A percentile compares a stretch with the other conserved stretches of the same genome.
phyloP scores from a whole-genome alignment of 192 early-diverging fungal genomes.

The Podila clonocystis region DNA sequence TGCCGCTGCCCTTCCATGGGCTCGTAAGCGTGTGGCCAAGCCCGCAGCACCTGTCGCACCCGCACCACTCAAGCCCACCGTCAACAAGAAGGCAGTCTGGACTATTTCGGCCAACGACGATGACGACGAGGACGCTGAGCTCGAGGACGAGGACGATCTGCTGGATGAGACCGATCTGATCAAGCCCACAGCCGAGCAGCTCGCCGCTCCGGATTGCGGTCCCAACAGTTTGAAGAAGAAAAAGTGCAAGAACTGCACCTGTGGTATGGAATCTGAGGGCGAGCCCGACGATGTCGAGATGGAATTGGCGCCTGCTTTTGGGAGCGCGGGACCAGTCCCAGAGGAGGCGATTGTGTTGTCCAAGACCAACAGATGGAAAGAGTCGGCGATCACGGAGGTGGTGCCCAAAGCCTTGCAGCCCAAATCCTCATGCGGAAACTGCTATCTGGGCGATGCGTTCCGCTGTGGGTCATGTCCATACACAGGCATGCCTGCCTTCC shows the following conservation, averaged over 20 bases:
- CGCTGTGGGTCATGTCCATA: conserved; percentile 96
- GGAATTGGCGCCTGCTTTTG: conserved; percentile 43
- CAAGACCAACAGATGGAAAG: conserved; percentile 45
- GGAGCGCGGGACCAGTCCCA: conserved; percentile 56
- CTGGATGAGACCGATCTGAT: conserved; percentile 86
- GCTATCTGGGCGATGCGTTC: conserved; percentile 97
- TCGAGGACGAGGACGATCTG: conserved; percentile 88
- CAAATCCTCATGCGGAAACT: conserved; percentile 69
- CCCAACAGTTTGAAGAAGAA: conserved; percentile 79
- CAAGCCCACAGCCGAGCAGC: conserved; percentile 68
- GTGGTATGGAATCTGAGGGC: conserved; percentile 77
- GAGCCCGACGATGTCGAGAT: conserved; percentile 64
- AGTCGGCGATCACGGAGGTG: conserved; percentile 47
- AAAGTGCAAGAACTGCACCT: conserved; percentile 98
- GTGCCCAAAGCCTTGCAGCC: conserved; percentile 69
- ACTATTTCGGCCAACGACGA: conserved; percentile 79
- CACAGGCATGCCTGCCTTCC: conserved; percentile 96
- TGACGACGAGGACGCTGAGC: conserved; percentile 74
- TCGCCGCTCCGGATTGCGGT: conserved; percentile 70
- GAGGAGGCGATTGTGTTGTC: conserved; percentile 53
- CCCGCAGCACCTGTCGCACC: conserved; percentile 21
- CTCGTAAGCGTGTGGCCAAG: conserved; percentile 65
- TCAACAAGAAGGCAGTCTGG: conserved; percentile 67
- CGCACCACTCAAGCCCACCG: conserved; percentile 35
- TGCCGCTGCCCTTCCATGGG: conserved; percentile 82